phyloP scores from a whole-genome alignment of 202 grass and related monocot species.

The Bolboschoenoplectus hybrid region DNA sequence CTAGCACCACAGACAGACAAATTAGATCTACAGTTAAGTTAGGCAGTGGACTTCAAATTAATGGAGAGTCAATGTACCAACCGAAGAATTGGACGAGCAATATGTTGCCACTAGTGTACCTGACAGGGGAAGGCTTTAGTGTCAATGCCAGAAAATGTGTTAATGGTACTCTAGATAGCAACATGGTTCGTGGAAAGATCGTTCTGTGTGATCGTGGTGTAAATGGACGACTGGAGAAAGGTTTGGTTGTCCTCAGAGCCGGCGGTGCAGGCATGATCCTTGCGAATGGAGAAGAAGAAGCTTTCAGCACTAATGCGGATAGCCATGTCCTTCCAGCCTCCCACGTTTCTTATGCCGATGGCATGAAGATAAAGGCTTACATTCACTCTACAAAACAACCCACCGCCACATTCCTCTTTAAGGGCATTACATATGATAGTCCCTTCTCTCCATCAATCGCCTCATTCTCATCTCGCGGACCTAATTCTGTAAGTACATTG shows the following conservation, averaged over 20 bases:
- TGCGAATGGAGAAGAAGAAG: neutral
- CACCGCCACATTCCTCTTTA: conserved; percentile 41
- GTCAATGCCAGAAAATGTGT: conserved; percentile 34
- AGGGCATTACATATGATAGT: conserved; percentile 28
- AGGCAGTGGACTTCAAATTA: conserved; percentile 41
- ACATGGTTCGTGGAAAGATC: conserved; percentile 59
- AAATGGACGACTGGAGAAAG: neutral
- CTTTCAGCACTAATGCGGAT: conserved; percentile 17
- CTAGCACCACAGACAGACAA: conserved; percentile 52
- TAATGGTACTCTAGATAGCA: conserved; percentile 40
- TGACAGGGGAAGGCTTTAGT: conserved; percentile 30
- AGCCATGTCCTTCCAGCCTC: conserved; percentile 45
- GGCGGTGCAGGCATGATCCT: conserved; percentile 63
- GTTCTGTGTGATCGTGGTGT: conserved; percentile 53
- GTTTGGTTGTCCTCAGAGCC: conserved; percentile 37
- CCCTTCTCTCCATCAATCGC: conserved; percentile 43
- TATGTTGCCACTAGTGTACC: conserved; percentile 31
- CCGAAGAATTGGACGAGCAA: conserved; percentile 3
- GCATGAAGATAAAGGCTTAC: conserved; percentile 48
- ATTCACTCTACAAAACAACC: conserved; percentile 47
- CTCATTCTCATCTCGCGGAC: conserved; percentile 61
- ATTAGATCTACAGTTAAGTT: conserved; percentile 45
- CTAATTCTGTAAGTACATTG: conserved; percentile 42
- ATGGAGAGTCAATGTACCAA: conserved; percentile 46
- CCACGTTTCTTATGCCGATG: conserved; percentile 44